Percentiles rank a stretch among this genome's conserved stretches.
Conservation (phyloP, 169 alveolate genomes). For the Cystoisospora suis region DNA sequence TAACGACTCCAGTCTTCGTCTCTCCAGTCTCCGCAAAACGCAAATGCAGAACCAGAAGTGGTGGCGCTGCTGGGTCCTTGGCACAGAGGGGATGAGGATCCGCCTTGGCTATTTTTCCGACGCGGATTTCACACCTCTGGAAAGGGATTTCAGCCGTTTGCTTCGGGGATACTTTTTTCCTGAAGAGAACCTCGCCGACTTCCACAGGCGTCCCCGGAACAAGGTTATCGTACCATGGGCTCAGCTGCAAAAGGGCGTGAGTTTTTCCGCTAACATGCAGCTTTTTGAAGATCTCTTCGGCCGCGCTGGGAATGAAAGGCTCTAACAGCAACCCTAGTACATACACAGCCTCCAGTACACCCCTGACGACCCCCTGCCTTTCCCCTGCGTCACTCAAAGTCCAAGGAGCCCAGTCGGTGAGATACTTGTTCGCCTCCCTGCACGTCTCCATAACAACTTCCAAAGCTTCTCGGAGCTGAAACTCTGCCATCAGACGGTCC, state of each 20-base stretch:
- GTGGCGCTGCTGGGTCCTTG: conserved; percentile 7
- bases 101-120: background rate
- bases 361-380: conserved; percentile 75
- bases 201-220: conserved; percentile 62
- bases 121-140: conserved; percentile 23
- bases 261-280: conserved; percentile 73
- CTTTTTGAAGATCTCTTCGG: conserved; percentile 78
- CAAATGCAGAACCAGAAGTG: background rate
- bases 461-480: conserved; percentile 72
- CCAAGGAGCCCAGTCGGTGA: conserved; percentile 91
- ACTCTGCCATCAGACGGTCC: background rate
- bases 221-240: conserved; percentile 49
- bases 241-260: conserved; percentile 24
- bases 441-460: conserved; percentile 79
- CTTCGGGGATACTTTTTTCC: background rate
- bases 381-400: conserved; percentile 15
- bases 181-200: conserved; percentile 6
- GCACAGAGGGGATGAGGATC: conserved; percentile 9
- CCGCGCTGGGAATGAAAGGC: conserved; percentile 85
- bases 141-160: background rate
- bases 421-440: conserved; percentile 82
- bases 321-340: conserved; percentile 84
- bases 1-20: background rate
- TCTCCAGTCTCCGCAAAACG: background rate
- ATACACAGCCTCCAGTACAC: conserved; percentile 88